Evolutionary conservation across 2,329 filamentous ascomycete genomes (phyloP), one percentile per base, ranked within the genome.

Genomic region (Aspergillus unguis): DNA sequence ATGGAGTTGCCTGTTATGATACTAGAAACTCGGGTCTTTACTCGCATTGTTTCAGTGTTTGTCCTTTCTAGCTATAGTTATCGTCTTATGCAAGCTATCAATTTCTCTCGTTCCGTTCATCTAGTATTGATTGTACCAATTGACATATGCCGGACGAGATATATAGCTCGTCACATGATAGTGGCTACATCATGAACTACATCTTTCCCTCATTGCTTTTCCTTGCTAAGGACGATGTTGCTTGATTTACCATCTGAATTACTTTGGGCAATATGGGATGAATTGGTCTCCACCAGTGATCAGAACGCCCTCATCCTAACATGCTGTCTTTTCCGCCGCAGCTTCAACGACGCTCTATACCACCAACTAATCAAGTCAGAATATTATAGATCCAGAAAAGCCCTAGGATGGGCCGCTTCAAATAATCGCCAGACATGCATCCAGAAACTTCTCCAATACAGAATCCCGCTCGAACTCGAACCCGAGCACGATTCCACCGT

Each of bases 1-100:
- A 61, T 58, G 55, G 54, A 54, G 58, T 58, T 54, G 53, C 48
- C 53, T 37, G 47, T 40, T 50, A 53, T 48, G 55, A 55, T 57
- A 55, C 52, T 58, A 50, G 53, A 56, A 31, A 37, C 36, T 40
- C 50, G 52, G 55, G 52, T 59, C 56, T 57, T 58, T 55, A 45
- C 47, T 53, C 41, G 36, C 33, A 25, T 54, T 53, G 32, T 42
- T 49, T 49, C 35, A 40, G 50, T 45, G 44, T 50, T 41, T 58
- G 42, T 27, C 23, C 28, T 38, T 51, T 25, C 27, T 40, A 46
- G 43, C 45, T 44, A 41, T 11, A 42, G 32, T 35, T 8, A 38
- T 42, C 17, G n/a, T 25, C 26, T 51, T 54, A 40, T 48, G 40
- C 36, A 32, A 49, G 37, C 44, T 47, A 31, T 45, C 37, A 44